These are phyloP conservation scores for Starmerella powellii DNA, from an alignment of 805 yeast genomes.

Conservation along the genomic window DNA sequence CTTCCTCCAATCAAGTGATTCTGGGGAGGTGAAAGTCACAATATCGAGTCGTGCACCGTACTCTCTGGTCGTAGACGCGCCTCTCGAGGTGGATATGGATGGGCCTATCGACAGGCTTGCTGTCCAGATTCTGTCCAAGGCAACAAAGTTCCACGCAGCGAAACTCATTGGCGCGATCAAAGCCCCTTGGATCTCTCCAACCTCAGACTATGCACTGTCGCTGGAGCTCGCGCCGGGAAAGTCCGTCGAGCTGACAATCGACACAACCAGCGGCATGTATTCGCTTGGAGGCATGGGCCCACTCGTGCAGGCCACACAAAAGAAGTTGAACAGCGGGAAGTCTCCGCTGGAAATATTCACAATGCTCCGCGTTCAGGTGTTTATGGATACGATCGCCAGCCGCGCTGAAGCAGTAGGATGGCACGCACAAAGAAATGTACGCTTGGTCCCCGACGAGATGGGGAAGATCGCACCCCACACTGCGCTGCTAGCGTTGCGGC, in stretches of 20 bases:
- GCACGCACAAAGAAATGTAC: constrained; percentile 47
- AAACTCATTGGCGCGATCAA: constrained; percentile 5
- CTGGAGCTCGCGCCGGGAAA: constrained; percentile 11
- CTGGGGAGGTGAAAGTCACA: constrained; percentile 4
- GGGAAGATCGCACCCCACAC: constrained; percentile 25
- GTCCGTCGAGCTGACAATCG: constrained; percentile 21
- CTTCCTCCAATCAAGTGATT: constrained; percentile 38
- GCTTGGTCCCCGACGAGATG: constrained; percentile 39
- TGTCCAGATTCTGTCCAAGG: constrained; percentile 4
- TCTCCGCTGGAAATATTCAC: constrained; percentile 31
- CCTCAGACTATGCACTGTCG: constrained; percentile 3
- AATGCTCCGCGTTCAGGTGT: constrained; percentile 38
- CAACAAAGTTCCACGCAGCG: constrained; percentile 17
- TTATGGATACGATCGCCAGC: constrained; percentile 38
- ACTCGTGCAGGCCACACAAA: constrained; percentile 14
- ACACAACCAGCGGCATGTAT: constrained; percentile 20
- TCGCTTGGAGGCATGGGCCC: constrained; percentile 17
- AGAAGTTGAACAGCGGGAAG: constrained; percentile 20
- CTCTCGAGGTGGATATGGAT: constrained; percentile 3
- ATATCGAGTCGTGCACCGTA: constrained; percentile 8
- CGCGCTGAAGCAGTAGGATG: constrained; percentile 57
- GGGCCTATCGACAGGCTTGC: constrained; percentile 5
- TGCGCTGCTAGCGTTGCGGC: constrained; percentile 25
- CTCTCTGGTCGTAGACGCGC: not conserved
- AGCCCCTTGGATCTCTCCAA: constrained; percentile 15